phyloP scores from a whole-genome alignment of 768 basidiomycete species.

The Dioszegia hungarica region DNA sequence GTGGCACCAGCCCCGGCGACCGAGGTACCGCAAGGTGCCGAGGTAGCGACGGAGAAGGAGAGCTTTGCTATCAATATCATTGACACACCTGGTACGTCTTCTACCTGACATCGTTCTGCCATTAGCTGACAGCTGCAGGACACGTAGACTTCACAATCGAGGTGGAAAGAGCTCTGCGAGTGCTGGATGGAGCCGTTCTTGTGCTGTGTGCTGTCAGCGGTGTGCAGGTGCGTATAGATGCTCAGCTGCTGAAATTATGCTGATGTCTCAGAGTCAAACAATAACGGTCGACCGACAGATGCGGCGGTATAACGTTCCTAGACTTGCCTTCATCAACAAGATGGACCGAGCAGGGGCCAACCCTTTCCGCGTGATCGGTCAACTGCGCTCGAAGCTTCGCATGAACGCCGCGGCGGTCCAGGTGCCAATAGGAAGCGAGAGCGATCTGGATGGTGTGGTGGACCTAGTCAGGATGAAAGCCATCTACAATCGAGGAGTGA shows the following conservation, averaged over 20 bases:
- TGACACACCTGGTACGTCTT: conserved; percentile 78
- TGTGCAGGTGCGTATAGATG: conserved; percentile 63
- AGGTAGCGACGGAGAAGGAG: conserved; percentile 57
- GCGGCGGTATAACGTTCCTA: conserved; percentile 91
- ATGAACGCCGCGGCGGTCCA: conserved; percentile 93
- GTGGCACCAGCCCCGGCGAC: conserved; percentile 57
- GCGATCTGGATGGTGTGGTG: conserved; percentile 80
- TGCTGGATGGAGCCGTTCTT: conserved; percentile 91
- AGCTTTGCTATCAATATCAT: conserved; percentile 92
- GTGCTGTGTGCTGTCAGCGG: conserved; percentile 96
- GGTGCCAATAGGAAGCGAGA: conserved; percentile 87
- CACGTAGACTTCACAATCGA: conserved; percentile 99
- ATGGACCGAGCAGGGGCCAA: conserved; percentile 98
- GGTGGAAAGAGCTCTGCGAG: conserved; percentile 92
- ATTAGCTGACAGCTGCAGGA: conserved; percentile 54
- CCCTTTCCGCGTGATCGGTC: conserved; percentile 88
- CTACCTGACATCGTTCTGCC: background rate
- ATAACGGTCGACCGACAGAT: conserved; percentile 99
- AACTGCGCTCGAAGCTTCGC: conserved; percentile 83
- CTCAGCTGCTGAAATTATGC: background rate
- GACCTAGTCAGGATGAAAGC: conserved; percentile 93
- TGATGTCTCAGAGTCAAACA: conserved; percentile 72
- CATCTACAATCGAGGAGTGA: conserved; percentile 87
- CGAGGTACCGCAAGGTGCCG: conserved; percentile 32
- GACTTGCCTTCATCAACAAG: conserved; percentile 95